Conservation (phyloP, 257 asterid species). For the Echites panduratus region DNA sequence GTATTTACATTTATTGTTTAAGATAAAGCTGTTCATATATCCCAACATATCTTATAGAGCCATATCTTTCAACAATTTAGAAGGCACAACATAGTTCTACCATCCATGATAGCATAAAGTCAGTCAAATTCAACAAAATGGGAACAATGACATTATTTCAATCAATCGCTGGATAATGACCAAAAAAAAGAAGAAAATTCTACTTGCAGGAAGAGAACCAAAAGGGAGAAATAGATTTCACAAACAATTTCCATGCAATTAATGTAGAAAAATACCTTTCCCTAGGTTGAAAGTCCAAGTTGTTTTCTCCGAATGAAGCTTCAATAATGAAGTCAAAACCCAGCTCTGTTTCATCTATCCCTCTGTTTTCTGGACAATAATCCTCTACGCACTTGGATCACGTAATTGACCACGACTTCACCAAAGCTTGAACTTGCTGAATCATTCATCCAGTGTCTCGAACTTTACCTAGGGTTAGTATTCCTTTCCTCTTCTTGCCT, state of each 20-base stretch:
- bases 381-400: slow-evolving; percentile 13
- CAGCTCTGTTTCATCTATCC: slow-evolving; percentile 16
- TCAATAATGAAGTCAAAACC: slow-evolving; percentile 28
- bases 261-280: slow-evolving; percentile 28
- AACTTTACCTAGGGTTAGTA: slow-evolving; percentile 9
- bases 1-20: no score
- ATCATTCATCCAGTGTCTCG: slow-evolving; percentile 9
- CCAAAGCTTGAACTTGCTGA: slow-evolving; percentile 26
- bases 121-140: background rate
- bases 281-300: slow-evolving; percentile 31
- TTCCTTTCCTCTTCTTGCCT: background rate
- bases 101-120: background rate
- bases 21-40: background rate
- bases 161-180: background rate
- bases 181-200: background rate
- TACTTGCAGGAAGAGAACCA: background rate
- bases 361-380: background rate
- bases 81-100: background rate
- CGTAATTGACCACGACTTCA: slow-evolving; percentile 27
- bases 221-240: background rate
- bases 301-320: slow-evolving; percentile 45
- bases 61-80: background rate
- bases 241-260: background rate
- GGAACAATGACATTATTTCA: background rate
- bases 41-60: background rate